Evolutionary conservation across 2,329 filamentous ascomycete genomes (phyloP).

Genomic region (Trichoderma oligosporum): DNA sequence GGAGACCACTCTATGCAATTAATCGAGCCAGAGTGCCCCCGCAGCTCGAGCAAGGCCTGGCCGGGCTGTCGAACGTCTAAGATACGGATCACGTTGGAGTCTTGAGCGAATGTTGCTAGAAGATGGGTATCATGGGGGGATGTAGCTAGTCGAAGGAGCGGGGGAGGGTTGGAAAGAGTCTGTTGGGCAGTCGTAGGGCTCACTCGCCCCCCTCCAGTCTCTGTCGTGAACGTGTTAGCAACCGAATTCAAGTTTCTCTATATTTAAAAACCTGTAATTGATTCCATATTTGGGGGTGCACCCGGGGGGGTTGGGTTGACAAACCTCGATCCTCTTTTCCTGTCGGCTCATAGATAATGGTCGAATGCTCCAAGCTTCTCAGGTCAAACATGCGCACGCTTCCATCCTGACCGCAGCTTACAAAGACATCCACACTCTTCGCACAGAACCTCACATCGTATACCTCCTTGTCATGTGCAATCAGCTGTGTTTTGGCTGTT

Average conservation of each 20-base stretch:
- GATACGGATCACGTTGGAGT: conserved; percentile 88
- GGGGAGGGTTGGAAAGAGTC: conserved; percentile 72
- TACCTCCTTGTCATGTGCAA: conserved; percentile 98
- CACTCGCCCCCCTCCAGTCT: conserved; percentile 56
- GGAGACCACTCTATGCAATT: conserved; percentile 98
- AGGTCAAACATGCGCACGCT: conserved; percentile 99
- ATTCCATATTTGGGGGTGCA: neutral
- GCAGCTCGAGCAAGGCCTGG: conserved; percentile 88
- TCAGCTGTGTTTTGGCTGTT: conserved; percentile 95
- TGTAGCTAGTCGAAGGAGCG: conserved; percentile 75
- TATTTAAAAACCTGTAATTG: no score
- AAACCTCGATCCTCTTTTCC: conserved; percentile 75
- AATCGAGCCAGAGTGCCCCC: conserved; percentile 77
- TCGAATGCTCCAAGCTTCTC: conserved; percentile 92
- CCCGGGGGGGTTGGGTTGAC: conserved; percentile 22
- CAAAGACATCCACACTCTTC: conserved; percentile 97
- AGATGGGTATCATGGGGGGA: conserved; percentile 95
- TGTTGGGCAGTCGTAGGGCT: conserved; percentile 74
- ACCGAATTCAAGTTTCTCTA: neutral
- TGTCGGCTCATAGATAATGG: conserved; percentile 97
- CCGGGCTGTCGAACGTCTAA: conserved; percentile 95
- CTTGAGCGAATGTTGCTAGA: conserved; percentile 93
- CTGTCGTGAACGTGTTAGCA: conserved; percentile 33
- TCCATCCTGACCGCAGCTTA: conserved; percentile 94
- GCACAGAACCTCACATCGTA: conserved; percentile 98